Evolutionary conservation across 2,329 filamentous ascomycete genomes (phyloP), one percentile per base, ranked within the genome.

Genomic region (Septoria petroselini): DNA sequence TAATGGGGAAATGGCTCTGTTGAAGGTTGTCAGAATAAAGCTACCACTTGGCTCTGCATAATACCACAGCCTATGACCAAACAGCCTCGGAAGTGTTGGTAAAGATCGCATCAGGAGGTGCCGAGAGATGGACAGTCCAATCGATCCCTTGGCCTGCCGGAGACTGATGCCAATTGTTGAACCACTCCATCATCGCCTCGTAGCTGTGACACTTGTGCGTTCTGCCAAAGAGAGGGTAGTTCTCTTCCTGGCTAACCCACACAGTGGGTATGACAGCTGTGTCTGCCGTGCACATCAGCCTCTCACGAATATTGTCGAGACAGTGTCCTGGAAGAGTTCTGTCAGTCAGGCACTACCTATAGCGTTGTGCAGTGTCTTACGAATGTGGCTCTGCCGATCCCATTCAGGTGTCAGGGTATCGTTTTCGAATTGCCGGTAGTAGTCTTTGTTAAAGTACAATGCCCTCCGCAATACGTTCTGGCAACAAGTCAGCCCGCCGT

Each of bases 171-270:
- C 48, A 50, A 5, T 18, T 25, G 7, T 31, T 11, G 19, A 45
- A 41, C 48, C 41, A 50, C 7, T 37, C 34, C 31, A 54, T 31
- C 47, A 54, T 12, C 7, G 37, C 47, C 14, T 47, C 42, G 25
- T 54, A 50, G 42, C 19, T 47, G n/a, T 54, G 39, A 23, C 51
- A 54, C 21, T 54, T 54, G 19, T 50, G 51, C 5, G 47, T n/a
- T 3, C 46, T 8, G 2, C 51, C 47, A 15, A 54, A 54, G 5
- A 41, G 48, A n/a, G 41, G 41, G 14, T 37, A 45, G 19, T 42
- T 42, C 14, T 39, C 48, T 11, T 44, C 17, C 27, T 25, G 2
- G 8, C 18, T 35, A 1, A 40, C 7, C 50, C 50, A 52, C 6
- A 52, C 31, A 1, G 17, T 39, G 7, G 44, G 50, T 12, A 52